Evolutionary conservation across 2,329 filamentous ascomycete genomes (phyloP).

Genomic region (Pyrenochaeta sp.): DNA sequence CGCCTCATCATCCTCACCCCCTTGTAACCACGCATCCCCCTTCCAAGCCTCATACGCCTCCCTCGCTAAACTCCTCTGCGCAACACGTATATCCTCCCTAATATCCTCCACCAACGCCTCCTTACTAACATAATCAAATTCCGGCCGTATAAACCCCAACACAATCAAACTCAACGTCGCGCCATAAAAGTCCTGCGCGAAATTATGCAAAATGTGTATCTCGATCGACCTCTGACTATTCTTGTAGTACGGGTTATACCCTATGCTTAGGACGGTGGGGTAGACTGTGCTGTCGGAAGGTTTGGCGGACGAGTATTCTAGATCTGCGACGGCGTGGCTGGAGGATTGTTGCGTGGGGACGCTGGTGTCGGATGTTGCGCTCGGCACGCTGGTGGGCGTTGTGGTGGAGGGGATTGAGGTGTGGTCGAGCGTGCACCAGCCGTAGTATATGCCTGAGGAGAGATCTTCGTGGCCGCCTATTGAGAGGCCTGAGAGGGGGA

Average conservation of each 20-base stretch:
- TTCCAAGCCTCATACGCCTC: constrained; percentile 66
- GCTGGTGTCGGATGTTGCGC: constrained; percentile 24
- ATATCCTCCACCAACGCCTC: constrained; percentile 91
- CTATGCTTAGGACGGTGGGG: constrained; percentile 54
- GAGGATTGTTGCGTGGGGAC: constrained; percentile 25
- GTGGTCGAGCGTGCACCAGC: constrained; percentile 80
- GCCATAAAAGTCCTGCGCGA: constrained; percentile 85
- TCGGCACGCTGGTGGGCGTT: constrained; percentile 43
- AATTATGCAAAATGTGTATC: constrained; percentile 85
- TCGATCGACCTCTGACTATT: constrained; percentile 87
- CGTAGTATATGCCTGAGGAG: constrained; percentile 89
- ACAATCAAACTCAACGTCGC: constrained; percentile 80
- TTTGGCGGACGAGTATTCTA: constrained; percentile 25
- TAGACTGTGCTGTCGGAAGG: constrained; percentile 24
- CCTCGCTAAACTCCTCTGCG: constrained; percentile 74
- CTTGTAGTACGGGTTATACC: constrained; percentile 97
- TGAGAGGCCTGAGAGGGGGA: constrained; percentile 72
- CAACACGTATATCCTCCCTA: constrained; percentile 84
- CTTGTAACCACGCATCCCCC: constrained; percentile 53
- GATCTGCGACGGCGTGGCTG: constrained; percentile 39
- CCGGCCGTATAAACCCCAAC: constrained; percentile 86
- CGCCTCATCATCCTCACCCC: constrained; percentile 21
- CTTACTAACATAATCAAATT: constrained; percentile 84
- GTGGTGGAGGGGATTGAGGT: constrained; percentile 27
- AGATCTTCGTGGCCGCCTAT: constrained; percentile 71